These are phyloP conservation scores for Rubroboletus satanas DNA, from an alignment of 768 basidiomycete species.

Conservation along the genomic window DNA sequence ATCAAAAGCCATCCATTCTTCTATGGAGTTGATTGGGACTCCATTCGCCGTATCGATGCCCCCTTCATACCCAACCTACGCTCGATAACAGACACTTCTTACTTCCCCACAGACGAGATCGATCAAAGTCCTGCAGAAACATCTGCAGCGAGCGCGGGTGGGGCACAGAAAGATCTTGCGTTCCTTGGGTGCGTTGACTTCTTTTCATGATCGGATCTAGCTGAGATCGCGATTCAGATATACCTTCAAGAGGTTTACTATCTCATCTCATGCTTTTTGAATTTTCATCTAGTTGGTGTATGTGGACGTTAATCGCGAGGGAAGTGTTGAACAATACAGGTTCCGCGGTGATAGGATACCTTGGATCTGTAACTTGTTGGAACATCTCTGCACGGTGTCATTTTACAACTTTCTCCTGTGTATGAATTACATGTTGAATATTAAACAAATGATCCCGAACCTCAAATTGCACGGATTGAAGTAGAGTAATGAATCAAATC, in stretches of 20 bases:
- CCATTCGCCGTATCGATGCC: conserved; percentile 83
- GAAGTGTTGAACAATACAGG: not conserved
- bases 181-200: conserved; percentile 52
- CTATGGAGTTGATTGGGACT: conserved; percentile 91
- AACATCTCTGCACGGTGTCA: not conserved
- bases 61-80: conserved; percentile 95
- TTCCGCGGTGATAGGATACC: not conserved
- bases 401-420: not conserved
- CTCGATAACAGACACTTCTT: conserved; percentile 95
- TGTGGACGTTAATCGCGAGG: not conserved
- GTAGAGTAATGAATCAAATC: not conserved
- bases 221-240: conserved; percentile 44
- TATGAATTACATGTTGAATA: not conserved
- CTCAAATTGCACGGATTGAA: not conserved
- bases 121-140: conserved; percentile 63
- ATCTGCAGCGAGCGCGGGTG: conserved; percentile 35
- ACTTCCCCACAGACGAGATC: conserved; percentile 94
- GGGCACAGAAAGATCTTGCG: conserved; percentile 56
- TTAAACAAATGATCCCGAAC: not conserved
- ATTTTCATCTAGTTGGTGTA: not conserved
- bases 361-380: conserved; percentile 4
- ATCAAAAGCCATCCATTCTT: conserved; percentile 93
- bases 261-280: conserved; percentile 56
- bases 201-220: not conserved
- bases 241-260: conserved; percentile 74